Evolutionary conservation across 73 alveolate genomes (phyloP), one percentile per base, ranked within the genome.

Genomic region (Uronychia setigera): DNA sequence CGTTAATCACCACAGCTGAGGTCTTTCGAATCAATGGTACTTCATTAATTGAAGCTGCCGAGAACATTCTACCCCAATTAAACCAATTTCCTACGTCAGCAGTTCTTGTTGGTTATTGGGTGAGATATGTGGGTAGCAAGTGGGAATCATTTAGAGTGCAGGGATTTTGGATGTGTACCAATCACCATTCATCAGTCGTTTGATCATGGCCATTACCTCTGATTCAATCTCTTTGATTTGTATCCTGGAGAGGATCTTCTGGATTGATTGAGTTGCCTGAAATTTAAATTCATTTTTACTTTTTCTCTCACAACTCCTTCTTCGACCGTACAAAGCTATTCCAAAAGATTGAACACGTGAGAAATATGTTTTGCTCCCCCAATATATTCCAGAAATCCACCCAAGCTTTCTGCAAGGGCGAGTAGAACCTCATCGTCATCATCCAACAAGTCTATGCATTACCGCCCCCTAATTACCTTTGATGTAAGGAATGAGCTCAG

Each of bases 351-450:
- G 26, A 96, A 58, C 32, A 96, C 32, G 78, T 89, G 87, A 26
- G 79, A 59, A 31, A 89, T 94, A 77, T 88, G 85, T 11, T 74
- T 89, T 32, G 94, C 93, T 67, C 99, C 99, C 33, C 99, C 99
- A 59, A 98, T 93, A 74, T 92, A 88, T 75, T 95, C 98, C 31
- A 98, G 90, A 91, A 98, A 96, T 29, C 88, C 82, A 31, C 98
- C 90, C 33, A 97, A 92, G 33, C 93, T 91, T 59, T 97, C 97
- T 27, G 99, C 98, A 81, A 98, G 88, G 35, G 94, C 98, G 0
- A 97, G 87, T 33, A 98, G 96, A 76, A 96, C 98, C 87, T 97
- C 99, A 76, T 98, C 99, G 76, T 98, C 99, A 88, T 98, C 99
- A 86, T 98, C 99, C 87, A 96, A 59, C 81, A 96, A 80, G 82